These are phyloP conservation scores for Kurtzmaniella cleridarum DNA, from an alignment of 805 yeast genomes.

Conservation along the genomic window DNA sequence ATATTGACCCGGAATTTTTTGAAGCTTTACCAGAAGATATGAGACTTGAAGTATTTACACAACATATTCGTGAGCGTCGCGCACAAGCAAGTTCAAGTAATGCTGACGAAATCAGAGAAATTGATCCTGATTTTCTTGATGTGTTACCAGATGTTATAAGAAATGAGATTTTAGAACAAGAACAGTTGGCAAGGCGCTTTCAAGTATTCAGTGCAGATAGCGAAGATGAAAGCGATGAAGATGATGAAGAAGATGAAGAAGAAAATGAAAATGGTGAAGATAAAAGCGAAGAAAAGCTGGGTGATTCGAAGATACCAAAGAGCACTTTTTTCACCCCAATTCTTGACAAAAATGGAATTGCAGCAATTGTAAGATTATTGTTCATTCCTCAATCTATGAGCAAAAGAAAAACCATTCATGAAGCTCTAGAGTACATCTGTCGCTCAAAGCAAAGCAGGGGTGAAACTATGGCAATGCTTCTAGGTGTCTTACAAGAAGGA, in stretches of 20 bases:
- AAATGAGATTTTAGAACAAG: conserved; percentile 57
- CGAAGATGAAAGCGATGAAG: conserved; percentile 15
- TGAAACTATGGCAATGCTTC: conserved; percentile 64
- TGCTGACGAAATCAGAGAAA: conserved; percentile 46
- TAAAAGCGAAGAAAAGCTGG: conserved; percentile 5
- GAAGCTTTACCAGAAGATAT: conserved; percentile 89
- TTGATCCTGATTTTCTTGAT: conserved; percentile 74
- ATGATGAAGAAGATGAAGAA: conserved; percentile 17
- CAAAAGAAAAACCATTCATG: conserved; percentile 59
- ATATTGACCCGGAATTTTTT: conserved; percentile 85
- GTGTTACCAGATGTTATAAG: conserved; percentile 71
- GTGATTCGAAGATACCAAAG: conserved; percentile 12
- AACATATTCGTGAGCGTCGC: conserved; percentile 73
- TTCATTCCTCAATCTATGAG: conserved; percentile 67
- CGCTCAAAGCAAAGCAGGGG: conserved; percentile 71
- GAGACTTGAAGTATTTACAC: conserved; percentile 87
- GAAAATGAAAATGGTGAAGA: conserved; percentile 7
- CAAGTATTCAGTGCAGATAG: conserved; percentile 14
- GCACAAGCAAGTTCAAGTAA: conserved; percentile 45
- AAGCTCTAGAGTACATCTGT: conserved; percentile 62
- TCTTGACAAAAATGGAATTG: conserved; percentile 70
- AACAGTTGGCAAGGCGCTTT: conserved; percentile 40
- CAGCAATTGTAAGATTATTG: conserved; percentile 63
- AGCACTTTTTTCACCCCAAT: conserved; percentile 55
- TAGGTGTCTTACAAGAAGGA: conserved; percentile 76